Conservation (phyloP, 208 protist species). For the Leishmania lainsoni region DNA sequence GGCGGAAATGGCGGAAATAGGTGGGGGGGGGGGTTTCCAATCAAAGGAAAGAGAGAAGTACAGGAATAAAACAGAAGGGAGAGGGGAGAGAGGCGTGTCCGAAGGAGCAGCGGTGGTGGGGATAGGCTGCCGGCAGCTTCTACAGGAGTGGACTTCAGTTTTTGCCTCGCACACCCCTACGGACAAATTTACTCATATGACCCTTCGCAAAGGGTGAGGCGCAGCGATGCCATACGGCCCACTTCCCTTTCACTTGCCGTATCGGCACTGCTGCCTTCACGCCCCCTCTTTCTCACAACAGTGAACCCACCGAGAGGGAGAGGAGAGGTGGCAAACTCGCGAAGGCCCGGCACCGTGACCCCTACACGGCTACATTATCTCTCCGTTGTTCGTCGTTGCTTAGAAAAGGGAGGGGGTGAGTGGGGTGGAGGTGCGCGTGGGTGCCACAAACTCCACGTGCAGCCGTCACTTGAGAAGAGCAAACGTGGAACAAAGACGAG, state of each 20-base stretch:
- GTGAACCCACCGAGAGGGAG: neutral
- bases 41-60: neutral
- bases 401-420: no score
- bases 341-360: neutral
- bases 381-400: no score
- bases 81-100: neutral
- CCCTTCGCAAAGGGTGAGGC: neutral
- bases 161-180: neutral
- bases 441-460: neutral
- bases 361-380: neutral
- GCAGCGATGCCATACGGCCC: neutral
- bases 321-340: neutral
- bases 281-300: neutral
- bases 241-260: neutral
- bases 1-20: neutral
- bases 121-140: neutral
- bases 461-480: neutral
- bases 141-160: neutral
- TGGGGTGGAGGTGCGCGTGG: neutral
- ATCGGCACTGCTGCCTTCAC: neutral
- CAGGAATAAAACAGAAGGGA: neutral
- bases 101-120: neutral
- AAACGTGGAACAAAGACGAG: neutral
- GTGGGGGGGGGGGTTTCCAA: neutral
- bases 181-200: neutral